These are phyloP conservation scores for Hypoxylon sp. DNA, from an alignment of 2,329 filamentous ascomycete species.

Conservation along the genomic window DNA sequence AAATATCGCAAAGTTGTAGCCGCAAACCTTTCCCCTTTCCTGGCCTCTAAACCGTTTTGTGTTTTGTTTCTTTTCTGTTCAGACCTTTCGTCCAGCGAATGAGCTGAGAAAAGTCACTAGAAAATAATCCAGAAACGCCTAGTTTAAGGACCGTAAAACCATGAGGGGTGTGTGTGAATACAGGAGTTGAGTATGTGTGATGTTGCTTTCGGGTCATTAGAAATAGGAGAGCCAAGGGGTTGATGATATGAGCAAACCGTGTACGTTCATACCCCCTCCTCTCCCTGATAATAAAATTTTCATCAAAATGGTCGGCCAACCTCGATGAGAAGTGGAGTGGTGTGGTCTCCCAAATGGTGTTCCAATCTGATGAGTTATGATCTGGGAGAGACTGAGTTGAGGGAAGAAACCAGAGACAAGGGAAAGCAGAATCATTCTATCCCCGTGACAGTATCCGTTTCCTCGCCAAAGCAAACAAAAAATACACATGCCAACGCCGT, in stretches of 20 bases:
- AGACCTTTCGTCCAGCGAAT: constrained; percentile 38
- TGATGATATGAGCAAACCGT: constrained; percentile 52
- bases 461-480: constrained; percentile 45
- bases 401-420: constrained; percentile 58
- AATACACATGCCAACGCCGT: constrained; percentile 39
- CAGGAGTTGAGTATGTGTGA: constrained; percentile 46
- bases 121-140: constrained; percentile 43
- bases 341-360: constrained; percentile 63
- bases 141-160: constrained; percentile 31
- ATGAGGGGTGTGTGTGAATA: constrained; percentile 30
- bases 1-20: constrained; percentile 28
- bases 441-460: constrained; percentile 44
- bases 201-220: constrained; percentile 50
- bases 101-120: constrained; percentile 38
- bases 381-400: constrained; percentile 54
- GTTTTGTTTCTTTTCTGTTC: constrained; percentile 42
- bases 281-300: constrained; percentile 52
- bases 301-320: constrained; percentile 66
- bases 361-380: constrained; percentile 65
- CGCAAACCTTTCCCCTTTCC: constrained; percentile 47
- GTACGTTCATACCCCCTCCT: constrained; percentile 60
- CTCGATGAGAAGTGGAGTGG: constrained; percentile 65
- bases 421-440: constrained; percentile 49
- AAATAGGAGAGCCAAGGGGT: constrained; percentile 48
- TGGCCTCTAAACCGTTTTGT: constrained; percentile 26